These are phyloP conservation scores for Leccinum pachyderme DNA, from an alignment of 1,284 basidiomycete genomes.

Conservation along the genomic window DNA sequence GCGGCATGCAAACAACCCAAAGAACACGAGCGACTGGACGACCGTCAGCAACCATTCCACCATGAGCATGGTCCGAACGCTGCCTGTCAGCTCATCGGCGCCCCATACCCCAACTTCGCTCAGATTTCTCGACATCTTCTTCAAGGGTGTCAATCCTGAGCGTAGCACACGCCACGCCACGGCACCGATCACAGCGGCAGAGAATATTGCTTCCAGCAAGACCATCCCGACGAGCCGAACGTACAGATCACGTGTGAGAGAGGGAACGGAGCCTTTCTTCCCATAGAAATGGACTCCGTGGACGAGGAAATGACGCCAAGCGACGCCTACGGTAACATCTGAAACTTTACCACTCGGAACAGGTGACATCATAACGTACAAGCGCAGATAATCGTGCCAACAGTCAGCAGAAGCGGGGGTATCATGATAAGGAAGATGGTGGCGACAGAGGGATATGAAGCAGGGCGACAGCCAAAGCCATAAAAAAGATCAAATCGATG, in stretches of 20 bases:
- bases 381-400: conserved; percentile 41
- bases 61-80: conserved; percentile 26
- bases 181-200: conserved; percentile 19
- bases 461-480: conserved; percentile 62
- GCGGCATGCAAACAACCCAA: conserved; percentile 37
- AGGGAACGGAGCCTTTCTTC: conserved; percentile 21
- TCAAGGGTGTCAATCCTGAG: conserved; percentile 20
- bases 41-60: conserved; percentile 43
- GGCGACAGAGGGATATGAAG: conserved; percentile 51
- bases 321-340: conserved; percentile 17
- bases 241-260: conserved; percentile 36
- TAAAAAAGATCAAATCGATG: conserved; percentile 67
- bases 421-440: conserved; percentile 56
- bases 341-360: not conserved
- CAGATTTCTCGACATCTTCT: conserved; percentile 20
- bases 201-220: conserved; percentile 32
- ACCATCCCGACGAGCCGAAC: conserved; percentile 46
- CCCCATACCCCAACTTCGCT: conserved; percentile 11
- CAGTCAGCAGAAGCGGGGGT: conserved; percentile 52
- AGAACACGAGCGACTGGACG: conserved; percentile 39
- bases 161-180: conserved; percentile 18
- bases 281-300: conserved; percentile 29
- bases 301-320: conserved; percentile 31
- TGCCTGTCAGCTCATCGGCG: conserved; percentile 15
- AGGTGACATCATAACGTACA: conserved; percentile 3